Evolutionary conservation across 768 basidiomycete species (phyloP).

Genomic region (Mycena crocata): DNA sequence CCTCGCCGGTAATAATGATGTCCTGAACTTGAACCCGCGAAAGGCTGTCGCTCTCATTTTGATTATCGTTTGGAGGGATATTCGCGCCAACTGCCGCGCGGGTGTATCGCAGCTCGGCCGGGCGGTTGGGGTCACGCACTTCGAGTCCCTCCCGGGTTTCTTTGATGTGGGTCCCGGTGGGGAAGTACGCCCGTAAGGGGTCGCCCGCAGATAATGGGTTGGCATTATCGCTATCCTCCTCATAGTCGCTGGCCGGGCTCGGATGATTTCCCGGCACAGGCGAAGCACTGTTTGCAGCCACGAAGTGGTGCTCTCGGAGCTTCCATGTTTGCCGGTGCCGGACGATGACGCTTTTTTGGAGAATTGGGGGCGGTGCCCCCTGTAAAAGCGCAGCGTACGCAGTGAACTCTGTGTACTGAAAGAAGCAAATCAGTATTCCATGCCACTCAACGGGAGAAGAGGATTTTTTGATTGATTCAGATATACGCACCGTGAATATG

Average conservation of each 20-base stretch:
- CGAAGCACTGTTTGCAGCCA: slow-evolving; percentile 37
- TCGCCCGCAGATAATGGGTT: slow-evolving; percentile 66
- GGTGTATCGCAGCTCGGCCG: slow-evolving; percentile 45
- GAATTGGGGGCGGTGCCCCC: slow-evolving; percentile 69
- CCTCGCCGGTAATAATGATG: slow-evolving; percentile 82
- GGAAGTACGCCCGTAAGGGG: slow-evolving; percentile 72
- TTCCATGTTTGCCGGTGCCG: slow-evolving; percentile 94
- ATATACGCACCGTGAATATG: slow-evolving; percentile 70
- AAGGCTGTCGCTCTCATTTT: slow-evolving; percentile 34
- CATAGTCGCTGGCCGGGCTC: slow-evolving; percentile 43
- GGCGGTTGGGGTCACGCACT: slow-evolving; percentile 57
- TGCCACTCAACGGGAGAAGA: background rate
- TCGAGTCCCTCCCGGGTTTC: slow-evolving; percentile 62
- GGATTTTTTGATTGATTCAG: background rate
- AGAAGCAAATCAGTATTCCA: background rate
- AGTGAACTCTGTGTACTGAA: slow-evolving; percentile 85
- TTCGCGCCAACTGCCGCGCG: slow-evolving; percentile 34
- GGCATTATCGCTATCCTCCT: slow-evolving; percentile 35
- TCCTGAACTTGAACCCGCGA: slow-evolving; percentile 55
- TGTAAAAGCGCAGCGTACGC: slow-evolving; percentile 84
- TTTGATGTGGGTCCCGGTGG: slow-evolving; percentile 59
- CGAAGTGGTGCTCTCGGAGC: slow-evolving; percentile 79
- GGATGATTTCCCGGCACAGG: slow-evolving; percentile 38
- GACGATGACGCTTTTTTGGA: slow-evolving; percentile 82
- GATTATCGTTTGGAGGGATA: background rate